Conservation (phyloP, 441 rosid genomes). For the Flueggea neowawraea region DNA sequence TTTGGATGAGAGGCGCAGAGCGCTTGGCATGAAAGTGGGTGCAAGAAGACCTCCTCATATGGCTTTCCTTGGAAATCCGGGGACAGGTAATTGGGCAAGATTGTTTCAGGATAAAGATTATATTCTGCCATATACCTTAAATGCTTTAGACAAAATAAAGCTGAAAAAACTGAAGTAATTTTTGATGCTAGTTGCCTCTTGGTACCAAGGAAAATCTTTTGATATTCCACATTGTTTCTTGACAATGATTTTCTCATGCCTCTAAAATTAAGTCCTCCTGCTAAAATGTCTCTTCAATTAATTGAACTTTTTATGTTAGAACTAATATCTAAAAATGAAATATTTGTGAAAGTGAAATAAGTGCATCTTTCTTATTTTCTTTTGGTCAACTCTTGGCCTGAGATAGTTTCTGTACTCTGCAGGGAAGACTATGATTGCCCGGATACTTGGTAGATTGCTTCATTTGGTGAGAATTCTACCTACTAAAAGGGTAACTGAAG, state of each 20-base stretch:
- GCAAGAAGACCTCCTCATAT: constrained; percentile 89
- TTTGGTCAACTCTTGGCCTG: background rate
- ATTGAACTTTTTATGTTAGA: background rate
- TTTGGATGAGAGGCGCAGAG: constrained; percentile 91
- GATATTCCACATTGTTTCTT: no score
- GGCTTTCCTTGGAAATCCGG: constrained; percentile 99
- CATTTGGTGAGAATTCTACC: constrained; percentile 90
- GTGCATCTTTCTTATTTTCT: no score
- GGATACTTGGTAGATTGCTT: constrained; percentile 88
- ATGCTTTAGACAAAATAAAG: no score
- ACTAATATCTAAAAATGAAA: no score
- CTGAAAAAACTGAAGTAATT: no score
- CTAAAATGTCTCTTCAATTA: background rate
- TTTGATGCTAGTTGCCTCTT: no score
- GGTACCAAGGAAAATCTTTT: no score
- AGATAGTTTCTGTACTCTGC: constrained; percentile 16
- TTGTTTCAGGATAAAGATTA: background rate
- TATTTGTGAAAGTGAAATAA: background rate
- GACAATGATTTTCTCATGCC: no score
- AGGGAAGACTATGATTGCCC: constrained; percentile 99
- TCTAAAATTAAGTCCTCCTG: no score
- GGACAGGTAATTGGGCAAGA: constrained; percentile 57
- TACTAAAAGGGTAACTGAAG: constrained; percentile 91
- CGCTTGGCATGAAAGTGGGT: constrained; percentile 90
- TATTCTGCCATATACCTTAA: no score